A percentile compares a stretch with the other conserved stretches of the same genome.
These are phyloP conservation scores for Geotrichum cucujoidarum DNA, from an alignment of 1,139 yeast genomes.

Conservation along the genomic window DNA sequence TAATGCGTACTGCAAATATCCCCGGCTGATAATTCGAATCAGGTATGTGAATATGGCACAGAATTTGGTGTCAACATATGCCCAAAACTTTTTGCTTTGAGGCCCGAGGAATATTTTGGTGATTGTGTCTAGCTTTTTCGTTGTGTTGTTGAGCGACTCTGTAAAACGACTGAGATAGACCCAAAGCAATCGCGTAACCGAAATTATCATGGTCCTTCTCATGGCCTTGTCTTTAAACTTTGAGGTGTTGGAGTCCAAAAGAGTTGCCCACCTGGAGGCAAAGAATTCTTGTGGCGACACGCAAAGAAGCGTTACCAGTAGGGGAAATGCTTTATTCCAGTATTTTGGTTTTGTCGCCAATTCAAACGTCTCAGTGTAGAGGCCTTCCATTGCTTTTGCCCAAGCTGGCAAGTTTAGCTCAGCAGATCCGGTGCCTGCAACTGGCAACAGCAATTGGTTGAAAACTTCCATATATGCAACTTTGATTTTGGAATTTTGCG, in stretches of 20 bases:
- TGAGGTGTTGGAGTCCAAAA: slow-evolving; percentile 49
- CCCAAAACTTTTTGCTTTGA: slow-evolving; percentile 56
- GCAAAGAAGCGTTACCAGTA: slow-evolving; percentile 69
- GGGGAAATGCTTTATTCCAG: slow-evolving; percentile 69
- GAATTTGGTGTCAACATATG: slow-evolving; percentile 56
- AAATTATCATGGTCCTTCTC: slow-evolving; percentile 52
- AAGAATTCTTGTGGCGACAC: slow-evolving; percentile 80
- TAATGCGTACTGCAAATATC: slow-evolving; percentile 71
- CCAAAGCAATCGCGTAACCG: slow-evolving; percentile 77
- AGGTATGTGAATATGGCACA: slow-evolving; percentile 65
- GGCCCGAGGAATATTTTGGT: slow-evolving; percentile 51
- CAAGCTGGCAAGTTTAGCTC: slow-evolving; percentile 95
- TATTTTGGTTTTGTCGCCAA: slow-evolving; percentile 46
- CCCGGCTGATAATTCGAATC: slow-evolving; percentile 69
- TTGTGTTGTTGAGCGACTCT: slow-evolving; percentile 82
- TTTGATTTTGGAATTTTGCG: slow-evolving; percentile 51
- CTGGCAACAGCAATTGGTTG: slow-evolving; percentile 65
- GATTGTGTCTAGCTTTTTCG: slow-evolving; percentile 58
- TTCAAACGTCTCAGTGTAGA: slow-evolving; percentile 51
- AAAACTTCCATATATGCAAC: slow-evolving; percentile 84
- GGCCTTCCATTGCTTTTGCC: slow-evolving; percentile 70
- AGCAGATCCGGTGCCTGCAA: slow-evolving; percentile 83
- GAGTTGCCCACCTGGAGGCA: slow-evolving; percentile 63
- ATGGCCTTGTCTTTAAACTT: slow-evolving; percentile 45
- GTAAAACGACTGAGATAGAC: slow-evolving; percentile 81